These are phyloP conservation scores for Akanthomyces lecanii DNA, from an alignment of 2,329 filamentous ascomycete species.

Conservation along the genomic window DNA sequence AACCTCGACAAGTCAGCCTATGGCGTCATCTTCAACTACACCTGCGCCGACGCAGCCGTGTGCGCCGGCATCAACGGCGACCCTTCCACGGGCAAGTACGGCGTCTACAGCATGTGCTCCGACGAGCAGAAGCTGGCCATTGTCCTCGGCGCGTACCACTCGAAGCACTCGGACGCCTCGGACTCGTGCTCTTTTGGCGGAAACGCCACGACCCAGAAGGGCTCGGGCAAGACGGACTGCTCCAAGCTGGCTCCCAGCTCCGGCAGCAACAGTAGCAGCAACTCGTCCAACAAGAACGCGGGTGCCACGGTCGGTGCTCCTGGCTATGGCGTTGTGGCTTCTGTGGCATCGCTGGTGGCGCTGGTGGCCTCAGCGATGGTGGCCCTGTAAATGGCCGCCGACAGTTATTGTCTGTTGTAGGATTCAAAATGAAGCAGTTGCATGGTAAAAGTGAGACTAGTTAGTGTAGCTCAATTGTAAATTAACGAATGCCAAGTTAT, in stretches of 20 bases:
- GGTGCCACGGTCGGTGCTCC: constrained; percentile 35
- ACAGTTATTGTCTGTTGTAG: neutral
- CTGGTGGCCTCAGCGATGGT: constrained; percentile 49
- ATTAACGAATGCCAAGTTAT: neutral
- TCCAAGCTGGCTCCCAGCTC: constrained; percentile 42
- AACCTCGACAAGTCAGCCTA: constrained; percentile 55
- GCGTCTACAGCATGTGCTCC: constrained; percentile 74
- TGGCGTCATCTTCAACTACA: constrained; percentile 35
- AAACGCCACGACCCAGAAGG: constrained; percentile 53
- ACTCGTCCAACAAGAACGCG: constrained; percentile 19
- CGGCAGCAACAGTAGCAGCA: constrained; percentile 18
- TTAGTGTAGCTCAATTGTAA: neutral
- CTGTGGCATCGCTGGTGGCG: constrained; percentile 26
- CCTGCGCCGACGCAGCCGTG: constrained; percentile 9
- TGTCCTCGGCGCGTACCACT: constrained; percentile 41
- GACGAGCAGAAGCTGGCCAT: constrained; percentile 67
- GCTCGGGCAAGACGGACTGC: constrained; percentile 40
- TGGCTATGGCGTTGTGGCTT: constrained; percentile 37
- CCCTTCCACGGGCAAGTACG: constrained; percentile 55
- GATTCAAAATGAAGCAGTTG: neutral
- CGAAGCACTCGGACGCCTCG: constrained; percentile 46
- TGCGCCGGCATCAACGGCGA: constrained; percentile 12
- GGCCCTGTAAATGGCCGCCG: constrained; percentile 39
- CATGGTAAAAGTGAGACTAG: neutral
- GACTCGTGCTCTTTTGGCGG: constrained; percentile 70